A percentile compares a stretch with the other conserved stretches of the same genome.
These are phyloP conservation scores for Oryza nivara DNA, from an alignment of 176 grass and related monocot genomes.

Conservation along the genomic window DNA sequence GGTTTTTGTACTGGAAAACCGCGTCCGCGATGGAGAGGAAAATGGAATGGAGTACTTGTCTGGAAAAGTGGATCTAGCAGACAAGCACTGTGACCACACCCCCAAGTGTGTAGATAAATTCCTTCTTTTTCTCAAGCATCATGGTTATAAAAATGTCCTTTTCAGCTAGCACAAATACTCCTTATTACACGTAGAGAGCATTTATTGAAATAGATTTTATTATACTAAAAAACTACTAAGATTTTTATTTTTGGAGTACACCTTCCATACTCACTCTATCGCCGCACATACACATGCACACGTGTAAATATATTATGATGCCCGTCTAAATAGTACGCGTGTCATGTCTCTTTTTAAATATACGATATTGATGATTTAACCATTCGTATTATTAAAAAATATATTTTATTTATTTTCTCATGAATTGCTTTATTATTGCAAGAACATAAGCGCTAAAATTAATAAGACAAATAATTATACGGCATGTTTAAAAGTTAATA, in stretches of 20 bases:
- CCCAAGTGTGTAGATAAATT: neutral
- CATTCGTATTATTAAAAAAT: too few species aligned
- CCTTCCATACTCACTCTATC: too few species aligned
- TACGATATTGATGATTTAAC: too few species aligned
- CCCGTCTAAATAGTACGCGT: too few species aligned
- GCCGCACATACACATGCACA: too few species aligned
- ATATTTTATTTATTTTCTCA: too few species aligned
- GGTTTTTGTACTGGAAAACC: slow-evolving; percentile 39
- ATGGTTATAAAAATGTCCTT: neutral
- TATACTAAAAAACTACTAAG: neutral
- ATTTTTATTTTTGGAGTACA: neutral
- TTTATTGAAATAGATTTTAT: neutral
- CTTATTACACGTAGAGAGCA: neutral
- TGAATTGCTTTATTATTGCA: too few species aligned
- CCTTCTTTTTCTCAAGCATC: neutral
- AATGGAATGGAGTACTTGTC: slow-evolving; percentile 3
- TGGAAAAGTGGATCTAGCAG: slow-evolving; percentile 27
- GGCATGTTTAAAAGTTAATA: too few species aligned
- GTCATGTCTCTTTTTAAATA: too few species aligned
- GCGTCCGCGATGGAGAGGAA: slow-evolving; percentile 9
- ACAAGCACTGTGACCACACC: slow-evolving; percentile 18
- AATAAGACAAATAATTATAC: too few species aligned
- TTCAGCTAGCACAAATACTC: neutral
- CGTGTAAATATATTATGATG: too few species aligned
- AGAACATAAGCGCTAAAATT: too few species aligned